phyloP scores from a whole-genome alignment of 228 moss, liverwort and hornwort species.

The Sphagnum magellanicum region DNA sequence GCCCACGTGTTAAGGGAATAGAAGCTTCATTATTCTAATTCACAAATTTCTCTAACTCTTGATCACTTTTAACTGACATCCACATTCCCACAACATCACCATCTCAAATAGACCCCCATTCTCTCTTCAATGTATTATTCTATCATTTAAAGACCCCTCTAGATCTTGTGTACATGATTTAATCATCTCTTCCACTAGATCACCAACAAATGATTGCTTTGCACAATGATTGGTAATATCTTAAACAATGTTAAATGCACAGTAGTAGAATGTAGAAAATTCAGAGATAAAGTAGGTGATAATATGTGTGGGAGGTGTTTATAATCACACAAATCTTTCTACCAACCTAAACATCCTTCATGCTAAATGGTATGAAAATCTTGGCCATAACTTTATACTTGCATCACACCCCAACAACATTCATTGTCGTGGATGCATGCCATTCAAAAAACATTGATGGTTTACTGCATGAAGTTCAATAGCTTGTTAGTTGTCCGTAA shows the following conservation, averaged over 20 bases:
- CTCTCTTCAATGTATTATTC: no score
- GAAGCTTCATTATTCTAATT: constrained; percentile 46
- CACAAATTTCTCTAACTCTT: constrained; percentile 64
- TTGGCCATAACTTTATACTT: constrained; percentile 39
- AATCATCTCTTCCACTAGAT: not conserved
- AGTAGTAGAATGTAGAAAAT: no score
- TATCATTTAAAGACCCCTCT: not conserved
- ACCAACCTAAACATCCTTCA: constrained; percentile 87
- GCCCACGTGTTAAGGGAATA: constrained; percentile 14
- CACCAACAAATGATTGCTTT: not conserved
- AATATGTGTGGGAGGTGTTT: constrained; percentile 16
- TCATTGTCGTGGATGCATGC: no score
- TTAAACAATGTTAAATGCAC: no score
- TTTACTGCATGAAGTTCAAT: no score
- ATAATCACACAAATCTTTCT: constrained; percentile 73
- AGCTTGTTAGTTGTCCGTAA: no score
- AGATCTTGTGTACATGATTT: not conserved
- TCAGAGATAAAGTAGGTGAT: not conserved
- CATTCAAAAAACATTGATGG: no score
- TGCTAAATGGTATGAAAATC: constrained; percentile 67
- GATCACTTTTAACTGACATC: constrained; percentile 52
- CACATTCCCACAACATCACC: no score
- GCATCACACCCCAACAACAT: no score
- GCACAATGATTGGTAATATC: not conserved
- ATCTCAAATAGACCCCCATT: no score